phyloP scores from a whole-genome alignment of 768 basidiomycete species.

The Calvatia gigantea region DNA sequence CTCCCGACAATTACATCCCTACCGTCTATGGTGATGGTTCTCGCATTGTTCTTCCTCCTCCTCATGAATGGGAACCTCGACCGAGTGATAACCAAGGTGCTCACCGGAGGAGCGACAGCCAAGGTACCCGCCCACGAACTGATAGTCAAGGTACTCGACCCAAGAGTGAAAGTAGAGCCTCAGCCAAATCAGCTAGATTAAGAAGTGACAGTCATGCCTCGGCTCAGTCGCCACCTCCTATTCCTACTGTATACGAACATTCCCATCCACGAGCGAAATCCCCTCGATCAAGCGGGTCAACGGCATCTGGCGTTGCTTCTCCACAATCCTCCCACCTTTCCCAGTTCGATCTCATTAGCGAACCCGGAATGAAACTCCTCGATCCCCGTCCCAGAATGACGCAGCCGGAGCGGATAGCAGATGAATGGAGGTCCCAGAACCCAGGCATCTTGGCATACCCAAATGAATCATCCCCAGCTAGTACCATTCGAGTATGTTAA shows the following conservation, averaged over 20 bases:
- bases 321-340: conserved; percentile 6
- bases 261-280: not conserved
- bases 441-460: conserved; percentile 17
- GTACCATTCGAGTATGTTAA: not conserved
- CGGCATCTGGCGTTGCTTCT: not conserved
- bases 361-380: not conserved
- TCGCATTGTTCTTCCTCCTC: conserved; percentile 45
- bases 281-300: not conserved
- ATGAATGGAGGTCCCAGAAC: conserved; percentile 30
- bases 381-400: conserved; percentile 10
- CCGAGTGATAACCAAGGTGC: conserved; percentile 16
- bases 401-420: conserved; percentile 25
- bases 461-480: conserved; percentile 12
- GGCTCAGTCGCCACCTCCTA: not conserved
- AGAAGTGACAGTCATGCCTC: not conserved
- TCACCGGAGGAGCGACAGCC: conserved; percentile 10
- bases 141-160: not conserved
- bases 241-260: not conserved
- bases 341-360: not conserved
- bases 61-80: conserved; percentile 38
- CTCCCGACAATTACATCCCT: conserved; percentile 51
- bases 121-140: not conserved
- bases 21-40: conserved; percentile 30
- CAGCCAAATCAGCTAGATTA: not conserved
- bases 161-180: not conserved